phyloP scores from a whole-genome alignment of 2,329 filamentous ascomycete genomes.

The Tolypocladium tropicale region DNA sequence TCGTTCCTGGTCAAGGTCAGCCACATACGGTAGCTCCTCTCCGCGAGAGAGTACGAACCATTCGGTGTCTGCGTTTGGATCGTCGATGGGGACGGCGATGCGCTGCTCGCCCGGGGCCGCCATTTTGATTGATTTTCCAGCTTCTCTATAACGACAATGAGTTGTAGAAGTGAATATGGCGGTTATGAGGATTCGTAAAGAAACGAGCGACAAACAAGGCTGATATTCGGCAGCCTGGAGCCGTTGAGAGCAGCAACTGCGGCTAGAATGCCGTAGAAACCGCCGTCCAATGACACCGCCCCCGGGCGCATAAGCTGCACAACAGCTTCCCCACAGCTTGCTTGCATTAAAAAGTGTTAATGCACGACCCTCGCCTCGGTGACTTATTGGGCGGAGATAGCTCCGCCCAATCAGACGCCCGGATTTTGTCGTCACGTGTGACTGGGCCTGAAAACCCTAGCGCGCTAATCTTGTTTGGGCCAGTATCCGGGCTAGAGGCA shows the following conservation, averaged over 20 bases:
- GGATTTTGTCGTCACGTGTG: slow-evolving; percentile 22
- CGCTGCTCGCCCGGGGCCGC: slow-evolving; percentile 53
- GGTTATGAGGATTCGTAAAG: neutral
- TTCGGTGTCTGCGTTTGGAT: slow-evolving; percentile 96
- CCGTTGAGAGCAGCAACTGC: neutral
- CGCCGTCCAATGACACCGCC: neutral
- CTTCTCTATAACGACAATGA: neutral
- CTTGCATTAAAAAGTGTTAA: slow-evolving; percentile 7
- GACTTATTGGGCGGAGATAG: neutral
- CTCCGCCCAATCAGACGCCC: slow-evolving; percentile 9
- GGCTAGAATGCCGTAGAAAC: neutral
- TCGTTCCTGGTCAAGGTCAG: slow-evolving; percentile 65
- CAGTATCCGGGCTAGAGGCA: slow-evolving; percentile 26
- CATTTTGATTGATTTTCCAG: slow-evolving; percentile 28
- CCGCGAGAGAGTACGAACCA: slow-evolving; percentile 48
- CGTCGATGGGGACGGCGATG: slow-evolving; percentile 75
- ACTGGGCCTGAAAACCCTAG: slow-evolving; percentile 27
- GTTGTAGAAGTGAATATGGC: neutral
- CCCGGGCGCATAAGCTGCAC: slow-evolving; percentile 2
- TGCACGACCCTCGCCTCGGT: neutral
- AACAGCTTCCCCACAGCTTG: slow-evolving; percentile 1
- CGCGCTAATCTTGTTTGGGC: slow-evolving; percentile 23
- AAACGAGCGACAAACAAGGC: neutral
- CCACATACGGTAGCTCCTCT: slow-evolving; percentile 4
- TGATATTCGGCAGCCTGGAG: neutral